These are phyloP conservation scores for Penicillium daleae DNA, from an alignment of 495 filamentous ascomycete species.

Conservation along the genomic window DNA sequence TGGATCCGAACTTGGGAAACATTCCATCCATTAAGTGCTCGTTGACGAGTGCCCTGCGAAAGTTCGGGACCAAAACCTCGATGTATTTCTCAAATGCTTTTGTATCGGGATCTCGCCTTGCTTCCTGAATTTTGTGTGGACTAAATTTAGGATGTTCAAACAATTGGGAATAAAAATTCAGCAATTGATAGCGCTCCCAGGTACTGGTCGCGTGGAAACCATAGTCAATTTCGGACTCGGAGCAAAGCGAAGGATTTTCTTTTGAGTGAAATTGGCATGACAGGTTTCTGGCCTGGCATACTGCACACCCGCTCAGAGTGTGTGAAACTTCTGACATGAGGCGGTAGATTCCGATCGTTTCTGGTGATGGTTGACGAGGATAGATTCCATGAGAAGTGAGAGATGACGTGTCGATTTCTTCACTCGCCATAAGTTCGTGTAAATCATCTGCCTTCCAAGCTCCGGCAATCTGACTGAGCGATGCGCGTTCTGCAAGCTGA, in stretches of 20 bases:
- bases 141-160: not conserved
- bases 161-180: not conserved
- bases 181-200: not conserved
- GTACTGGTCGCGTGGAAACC: not conserved
- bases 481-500: not conserved
- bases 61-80: not conserved
- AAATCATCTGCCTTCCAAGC: not conserved
- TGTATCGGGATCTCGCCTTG: constrained; percentile 2
- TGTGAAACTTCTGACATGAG: constrained; percentile 5
- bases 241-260: not conserved
- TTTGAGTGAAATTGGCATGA: constrained; percentile 3
- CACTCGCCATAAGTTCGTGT: not conserved
- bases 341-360: constrained; percentile 1
- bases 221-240: not conserved
- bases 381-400: not conserved
- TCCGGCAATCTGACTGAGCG: not conserved
- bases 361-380: not conserved
- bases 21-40: constrained; percentile 5
- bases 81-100: constrained; percentile 1
- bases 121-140: constrained; percentile 3
- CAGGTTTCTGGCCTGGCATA: not conserved
- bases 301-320: not conserved
- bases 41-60: not conserved
- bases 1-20: not conserved
- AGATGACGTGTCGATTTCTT: not conserved